Evolutionary conservation across 2,329 filamentous ascomycete species (phyloP).

Genomic region (Tolypocladium sp.): DNA sequence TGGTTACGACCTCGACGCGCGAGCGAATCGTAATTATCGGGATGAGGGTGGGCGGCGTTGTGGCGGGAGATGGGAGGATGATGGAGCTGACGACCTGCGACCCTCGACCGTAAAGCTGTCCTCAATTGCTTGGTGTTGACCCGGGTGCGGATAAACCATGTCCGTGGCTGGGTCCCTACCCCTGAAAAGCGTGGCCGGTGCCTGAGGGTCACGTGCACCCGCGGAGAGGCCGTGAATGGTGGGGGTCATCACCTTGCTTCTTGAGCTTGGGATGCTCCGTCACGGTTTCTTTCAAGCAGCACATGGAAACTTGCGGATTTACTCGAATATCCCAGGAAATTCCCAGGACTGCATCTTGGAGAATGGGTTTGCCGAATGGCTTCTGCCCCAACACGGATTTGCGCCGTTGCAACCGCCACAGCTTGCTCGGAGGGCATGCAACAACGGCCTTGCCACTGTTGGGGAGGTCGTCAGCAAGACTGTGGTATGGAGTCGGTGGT

Average conservation of each 20-base stretch:
- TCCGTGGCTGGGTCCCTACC: background rate
- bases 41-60: background rate
- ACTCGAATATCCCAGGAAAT: no score
- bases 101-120: background rate
- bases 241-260: no score
- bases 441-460: background rate
- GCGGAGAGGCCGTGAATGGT: no score
- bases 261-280: no score
- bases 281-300: no score
- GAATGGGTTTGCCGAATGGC: background rate
- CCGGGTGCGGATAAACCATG: background rate
- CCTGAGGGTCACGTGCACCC: background rate
- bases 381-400: background rate
- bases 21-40: background rate
- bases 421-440: background rate
- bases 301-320: no score
- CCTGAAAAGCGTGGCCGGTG: background rate
- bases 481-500: background rate
- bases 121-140: background rate
- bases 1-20: conserved; percentile 20
- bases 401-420: background rate
- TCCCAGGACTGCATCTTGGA: no score
- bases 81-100: background rate
- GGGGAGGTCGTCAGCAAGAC: background rate
- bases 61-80: background rate